phyloP scores from a whole-genome alignment of 176 grass and related monocot species.

The sorghum (Sorghum bicolor) region Sorghum_bicolor_NCBIv3 NC_012872.2:8026501-8027000 shows the following conservation, averaged over 20 bases:
- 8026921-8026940: background rate
- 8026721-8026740: background rate
- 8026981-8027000: slow-evolving; percentile 35
- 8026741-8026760: too few species aligned
- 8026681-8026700: background rate
- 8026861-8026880: too few species aligned
- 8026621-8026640: background rate
- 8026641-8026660: background rate
- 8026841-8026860: background rate
- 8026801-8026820: too few species aligned
- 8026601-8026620: background rate
- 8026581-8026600: background rate
- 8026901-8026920: slow-evolving; percentile 12
- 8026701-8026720: background rate
- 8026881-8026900: too few species aligned
- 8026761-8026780: background rate
- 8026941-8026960: slow-evolving; percentile 8
- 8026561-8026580: slow-evolving; percentile 14
- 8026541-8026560: background rate
- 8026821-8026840: background rate
- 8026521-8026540: too few species aligned
- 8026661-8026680: background rate
- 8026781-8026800: background rate
- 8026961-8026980: background rate
- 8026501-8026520: too few species aligned